Base-by-base conservation (phyloP, 1,284 basidiomycete species). In the Cryptococcus sp. region DNA sequence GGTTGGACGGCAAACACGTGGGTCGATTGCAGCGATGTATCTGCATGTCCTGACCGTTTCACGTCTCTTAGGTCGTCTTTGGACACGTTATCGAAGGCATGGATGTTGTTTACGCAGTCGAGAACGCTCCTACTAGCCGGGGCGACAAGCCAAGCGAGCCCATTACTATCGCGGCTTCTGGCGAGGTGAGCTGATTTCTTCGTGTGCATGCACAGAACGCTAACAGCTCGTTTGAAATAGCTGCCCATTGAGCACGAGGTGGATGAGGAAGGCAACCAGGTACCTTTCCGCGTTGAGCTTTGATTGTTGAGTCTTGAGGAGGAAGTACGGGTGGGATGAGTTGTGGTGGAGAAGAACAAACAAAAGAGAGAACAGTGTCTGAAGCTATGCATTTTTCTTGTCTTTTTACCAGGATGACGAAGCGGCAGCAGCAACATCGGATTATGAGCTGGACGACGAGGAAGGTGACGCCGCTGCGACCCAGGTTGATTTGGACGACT, bases 201-300 rank as follows among this genome's bases (percentile, higher is more conserved):
- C 16, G 15, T 50, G 17, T 23, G 40, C 16, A 34, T 38, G 50
- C 45, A 15, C 16, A 17, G 19, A 49, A 46, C 22, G 29, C 25
- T 22, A 23, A 43, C 46, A 50, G n/a, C n/a, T 34, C 15, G 59
- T 58, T 45, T 20, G 3, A 11, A 55, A 19, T 65, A 91, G 88
- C 80, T 93, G 52, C 80, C 81, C 41, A 75, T 91, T 43, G 87
- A 89, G 54, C 54, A 78, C 34, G 82, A 80, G 57, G 76, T 79
- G 41, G 88, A 89, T 67, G 82, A 81, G 59, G 81, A 87, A 55
- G 89, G 87, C 73, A 87, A 89, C 65, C 82, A 93, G 89, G 89
- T 93, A 86, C 92, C 91, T 81, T 80, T 90, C 73, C 91, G 86
- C 72, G 87, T 85, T 85, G 93, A 96, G 86, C 91, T 95, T 73